Evolutionary conservation across 202 grass and related monocot genomes (phyloP).

Genomic region (Carex arenaria): DNA sequence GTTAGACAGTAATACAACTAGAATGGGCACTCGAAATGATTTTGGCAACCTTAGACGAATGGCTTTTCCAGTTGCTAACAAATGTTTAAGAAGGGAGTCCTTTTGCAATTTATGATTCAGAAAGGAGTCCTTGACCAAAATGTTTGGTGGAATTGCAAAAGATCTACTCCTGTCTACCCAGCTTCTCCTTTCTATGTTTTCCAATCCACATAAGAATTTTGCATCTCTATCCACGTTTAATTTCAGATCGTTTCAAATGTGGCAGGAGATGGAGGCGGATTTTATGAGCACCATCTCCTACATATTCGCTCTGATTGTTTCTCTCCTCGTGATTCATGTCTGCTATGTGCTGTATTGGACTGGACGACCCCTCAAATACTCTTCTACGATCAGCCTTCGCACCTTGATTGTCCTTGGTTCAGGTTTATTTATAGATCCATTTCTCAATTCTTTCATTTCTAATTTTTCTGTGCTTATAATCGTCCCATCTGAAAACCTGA

Average conservation of each 20-base stretch:
- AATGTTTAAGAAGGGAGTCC: no score
- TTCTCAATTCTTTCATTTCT: background rate
- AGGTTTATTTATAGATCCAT: conserved; percentile 31
- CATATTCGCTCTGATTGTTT: conserved; percentile 38
- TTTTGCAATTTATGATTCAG: background rate
- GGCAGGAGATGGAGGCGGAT: conserved; percentile 34
- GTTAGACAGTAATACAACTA: no score
- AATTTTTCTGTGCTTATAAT: background rate
- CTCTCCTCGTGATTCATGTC: conserved; percentile 40
- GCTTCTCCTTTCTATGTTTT: background rate
- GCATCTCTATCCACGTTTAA: background rate
- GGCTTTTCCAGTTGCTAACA: no score
- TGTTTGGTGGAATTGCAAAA: background rate
- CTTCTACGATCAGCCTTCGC: conserved; percentile 12
- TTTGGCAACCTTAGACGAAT: no score
- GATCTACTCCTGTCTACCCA: background rate
- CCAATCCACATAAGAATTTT: no score
- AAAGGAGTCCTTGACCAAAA: no score
- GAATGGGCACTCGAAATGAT: no score
- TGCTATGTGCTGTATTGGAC: conserved; percentile 51
- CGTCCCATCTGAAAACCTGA: background rate
- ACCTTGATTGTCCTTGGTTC: conserved; percentile 77
- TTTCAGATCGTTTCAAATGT: conserved; percentile 14
- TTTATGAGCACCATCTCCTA: conserved; percentile 16
- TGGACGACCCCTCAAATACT: conserved; percentile 28